Conservation (phyloP, 257 asterid species). For the Nicotiana noctiflora region DNA sequence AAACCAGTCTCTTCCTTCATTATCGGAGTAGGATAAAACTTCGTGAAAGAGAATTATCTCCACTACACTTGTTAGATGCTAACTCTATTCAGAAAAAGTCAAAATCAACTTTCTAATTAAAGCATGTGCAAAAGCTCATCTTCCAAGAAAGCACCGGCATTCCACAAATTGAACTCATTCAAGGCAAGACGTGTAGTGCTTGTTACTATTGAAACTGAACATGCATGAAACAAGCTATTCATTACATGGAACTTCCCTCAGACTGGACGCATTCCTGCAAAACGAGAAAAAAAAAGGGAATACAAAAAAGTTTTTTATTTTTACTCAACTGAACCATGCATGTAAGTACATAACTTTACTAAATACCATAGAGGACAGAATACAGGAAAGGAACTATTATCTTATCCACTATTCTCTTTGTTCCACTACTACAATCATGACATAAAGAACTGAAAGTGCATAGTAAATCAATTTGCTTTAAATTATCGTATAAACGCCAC, state of each 20-base stretch:
- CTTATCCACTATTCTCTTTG: neutral
- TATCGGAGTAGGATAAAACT: slow-evolving; percentile 26
- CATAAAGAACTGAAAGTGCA: neutral
- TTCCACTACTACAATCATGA: neutral
- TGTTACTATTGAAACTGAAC: slow-evolving; percentile 35
- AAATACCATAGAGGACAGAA: neutral
- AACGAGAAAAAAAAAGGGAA: neutral
- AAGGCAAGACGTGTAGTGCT: slow-evolving; percentile 29
- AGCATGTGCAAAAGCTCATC: slow-evolving; percentile 25
- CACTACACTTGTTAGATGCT: slow-evolving; percentile 43
- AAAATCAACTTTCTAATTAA: slow-evolving; percentile 37
- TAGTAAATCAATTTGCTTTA: neutral
- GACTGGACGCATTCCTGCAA: slow-evolving; percentile 36
- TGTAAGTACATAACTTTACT: neutral
- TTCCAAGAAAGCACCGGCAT: slow-evolving; percentile 36
- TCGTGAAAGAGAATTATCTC: slow-evolving; percentile 33
- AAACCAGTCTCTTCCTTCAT: slow-evolving; percentile 90
- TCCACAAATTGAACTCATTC: slow-evolving; percentile 30
- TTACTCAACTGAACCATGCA: neutral
- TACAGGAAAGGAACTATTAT: neutral
- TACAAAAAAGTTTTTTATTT: neutral
- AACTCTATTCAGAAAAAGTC: slow-evolving; percentile 27
- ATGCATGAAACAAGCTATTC: slow-evolving; percentile 66
- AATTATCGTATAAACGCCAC: neutral
- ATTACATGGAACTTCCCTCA: slow-evolving; percentile 40